Evolutionary conservation across 352 stramenopile genomes (phyloP).

Genomic region (Aphanomyces euteiches): DNA sequence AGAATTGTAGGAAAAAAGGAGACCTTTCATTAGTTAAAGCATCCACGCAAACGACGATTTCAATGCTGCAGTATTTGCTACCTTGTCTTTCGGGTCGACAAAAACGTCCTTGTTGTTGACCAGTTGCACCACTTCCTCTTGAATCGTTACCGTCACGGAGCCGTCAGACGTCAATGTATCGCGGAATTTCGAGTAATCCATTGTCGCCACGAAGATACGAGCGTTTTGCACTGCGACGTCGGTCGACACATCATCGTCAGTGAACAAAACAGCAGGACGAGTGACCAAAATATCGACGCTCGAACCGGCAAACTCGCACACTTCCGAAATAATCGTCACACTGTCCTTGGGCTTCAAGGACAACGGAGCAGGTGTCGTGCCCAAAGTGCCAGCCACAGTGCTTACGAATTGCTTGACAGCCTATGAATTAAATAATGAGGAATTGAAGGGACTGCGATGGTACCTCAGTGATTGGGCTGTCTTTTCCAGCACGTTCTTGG

Average conservation of each 20-base stretch:
- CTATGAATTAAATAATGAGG: constrained; percentile 5
- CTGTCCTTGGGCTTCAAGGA: constrained; percentile 54
- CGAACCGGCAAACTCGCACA: constrained; percentile 66
- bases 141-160: constrained; percentile 46
- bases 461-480: constrained; percentile 45
- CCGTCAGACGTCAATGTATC: constrained; percentile 37
- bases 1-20: neutral
- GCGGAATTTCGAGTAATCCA: constrained; percentile 81
- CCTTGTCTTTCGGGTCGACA: constrained; percentile 58
- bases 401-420: constrained; percentile 56
- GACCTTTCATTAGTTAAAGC: neutral
- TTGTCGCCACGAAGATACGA: constrained; percentile 64
- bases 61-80: constrained; percentile 5
- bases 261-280: constrained; percentile 72
- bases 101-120: constrained; percentile 64
- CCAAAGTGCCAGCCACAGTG: constrained; percentile 56
- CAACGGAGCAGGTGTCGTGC: constrained; percentile 55
- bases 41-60: constrained; percentile 15
- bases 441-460: neutral
- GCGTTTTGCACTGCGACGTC: constrained; percentile 46
- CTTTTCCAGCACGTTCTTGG: constrained; percentile 59
- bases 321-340: constrained; percentile 68
- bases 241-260: constrained; percentile 43
- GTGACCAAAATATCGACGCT: constrained; percentile 60
- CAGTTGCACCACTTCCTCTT: constrained; percentile 45